phyloP scores from a whole-genome alignment of 1,284 basidiomycete species.

The Leccinum insigne region DNA sequence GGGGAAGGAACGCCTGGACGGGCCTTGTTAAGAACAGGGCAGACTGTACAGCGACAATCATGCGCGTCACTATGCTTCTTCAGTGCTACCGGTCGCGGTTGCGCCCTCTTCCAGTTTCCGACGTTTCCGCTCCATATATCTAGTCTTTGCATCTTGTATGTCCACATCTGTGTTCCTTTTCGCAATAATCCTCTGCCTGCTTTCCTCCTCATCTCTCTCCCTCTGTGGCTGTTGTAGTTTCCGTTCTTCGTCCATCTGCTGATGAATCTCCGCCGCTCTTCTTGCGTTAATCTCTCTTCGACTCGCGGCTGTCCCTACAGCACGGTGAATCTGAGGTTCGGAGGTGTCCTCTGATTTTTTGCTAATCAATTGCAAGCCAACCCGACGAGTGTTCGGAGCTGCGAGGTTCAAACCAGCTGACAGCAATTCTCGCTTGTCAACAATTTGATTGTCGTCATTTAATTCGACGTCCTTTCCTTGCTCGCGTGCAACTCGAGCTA shows the following conservation, averaged over 20 bases:
- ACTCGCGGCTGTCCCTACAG: slow-evolving; percentile 79
- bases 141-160: slow-evolving; percentile 70
- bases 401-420: slow-evolving; percentile 91
- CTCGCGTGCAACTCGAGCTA: slow-evolving; percentile 64
- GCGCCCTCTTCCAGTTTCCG: slow-evolving; percentile 61
- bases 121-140: slow-evolving; percentile 81
- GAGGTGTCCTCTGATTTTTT: slow-evolving; percentile 33
- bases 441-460: slow-evolving; percentile 97
- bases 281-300: slow-evolving; percentile 81
- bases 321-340: slow-evolving; percentile 54
- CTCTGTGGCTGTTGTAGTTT: slow-evolving; percentile 59
- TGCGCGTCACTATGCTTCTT: slow-evolving; percentile 13
- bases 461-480: slow-evolving; percentile 91
- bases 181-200: slow-evolving; percentile 51
- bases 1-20: slow-evolving; percentile 32
- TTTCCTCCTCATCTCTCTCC: slow-evolving; percentile 59
- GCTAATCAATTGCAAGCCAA: slow-evolving; percentile 41
- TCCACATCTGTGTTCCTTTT: slow-evolving; percentile 73
- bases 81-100: background rate
- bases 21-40: slow-evolving; percentile 11
- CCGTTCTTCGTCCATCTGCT: slow-evolving; percentile 73
- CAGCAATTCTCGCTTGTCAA: slow-evolving; percentile 93
- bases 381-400: slow-evolving; percentile 72
- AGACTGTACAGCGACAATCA: background rate
- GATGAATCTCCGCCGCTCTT: slow-evolving; percentile 68